These are phyloP conservation scores for Incumbomyces lentus DNA, from an alignment of 2,329 filamentous ascomycete genomes.

Conservation along the genomic window DNA sequence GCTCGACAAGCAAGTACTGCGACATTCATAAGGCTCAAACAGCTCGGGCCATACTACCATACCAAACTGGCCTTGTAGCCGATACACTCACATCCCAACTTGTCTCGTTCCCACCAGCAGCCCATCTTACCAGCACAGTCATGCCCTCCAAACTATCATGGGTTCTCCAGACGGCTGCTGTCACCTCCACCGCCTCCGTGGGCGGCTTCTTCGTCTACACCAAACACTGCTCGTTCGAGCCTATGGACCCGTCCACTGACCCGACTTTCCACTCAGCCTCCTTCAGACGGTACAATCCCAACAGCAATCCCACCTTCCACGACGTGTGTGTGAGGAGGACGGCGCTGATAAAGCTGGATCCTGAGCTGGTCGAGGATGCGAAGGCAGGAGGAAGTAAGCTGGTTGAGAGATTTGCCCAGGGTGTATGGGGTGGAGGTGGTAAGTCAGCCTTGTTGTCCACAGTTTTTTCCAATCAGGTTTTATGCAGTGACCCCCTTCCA, in stretches of 20 bases:
- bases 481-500: not conserved
- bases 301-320: conserved; percentile 51
- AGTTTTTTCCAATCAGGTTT: not conserved
- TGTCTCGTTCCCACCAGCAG: too few relatives aligned
- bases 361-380: conserved; percentile 45
- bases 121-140: not conserved
- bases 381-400: conserved; percentile 47
- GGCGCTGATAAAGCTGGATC: conserved; percentile 52
- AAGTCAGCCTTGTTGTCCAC: conserved; percentile 21
- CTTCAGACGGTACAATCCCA: conserved; percentile 52
- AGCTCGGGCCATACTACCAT: too few relatives aligned
- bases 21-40: too few relatives aligned
- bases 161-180: conserved; percentile 34
- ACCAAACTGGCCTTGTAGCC: too few relatives aligned
- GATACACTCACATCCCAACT: too few relatives aligned
- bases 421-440: conserved; percentile 58
- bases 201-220: conserved; percentile 44
- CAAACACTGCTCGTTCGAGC: conserved; percentile 43
- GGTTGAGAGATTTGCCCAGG: conserved; percentile 55
- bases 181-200: conserved; percentile 39
- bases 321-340: conserved; percentile 56
- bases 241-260: conserved; percentile 49
- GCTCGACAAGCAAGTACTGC: too few relatives aligned
- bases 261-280: conserved; percentile 49
- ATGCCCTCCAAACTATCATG: conserved; percentile 3